Conservation (phyloP, 139 green algal genomes). For the Nannochloris sp. region DNA sequence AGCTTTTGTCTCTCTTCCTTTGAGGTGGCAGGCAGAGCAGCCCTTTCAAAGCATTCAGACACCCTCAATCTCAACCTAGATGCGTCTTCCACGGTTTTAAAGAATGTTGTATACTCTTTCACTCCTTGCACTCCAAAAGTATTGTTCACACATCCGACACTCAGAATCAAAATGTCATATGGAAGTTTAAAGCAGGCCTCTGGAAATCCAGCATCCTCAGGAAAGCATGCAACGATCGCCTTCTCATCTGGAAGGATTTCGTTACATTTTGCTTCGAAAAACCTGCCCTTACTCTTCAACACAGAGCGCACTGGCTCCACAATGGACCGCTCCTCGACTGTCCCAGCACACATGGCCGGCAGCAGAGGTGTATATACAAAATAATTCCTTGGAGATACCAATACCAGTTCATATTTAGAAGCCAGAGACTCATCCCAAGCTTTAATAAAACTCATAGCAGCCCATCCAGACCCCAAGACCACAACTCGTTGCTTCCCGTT, state of each 20-base stretch:
- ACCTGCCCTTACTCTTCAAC: conserved; percentile 52
- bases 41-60: conserved; percentile 83
- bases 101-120: conserved; percentile 72
- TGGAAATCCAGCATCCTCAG: conserved; percentile 59
- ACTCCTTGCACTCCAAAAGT: conserved; percentile 86
- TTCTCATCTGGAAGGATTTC: conserved; percentile 65
- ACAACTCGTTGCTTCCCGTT: conserved; percentile 54
- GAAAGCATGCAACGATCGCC: conserved; percentile 78
- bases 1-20: conserved; percentile 59
- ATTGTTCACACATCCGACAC: conserved; percentile 83
- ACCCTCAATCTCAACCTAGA: conserved; percentile 56
- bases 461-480: conserved; percentile 86
- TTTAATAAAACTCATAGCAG: conserved; percentile 73
- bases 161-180: conserved; percentile 79
- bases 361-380: conserved; percentile 97
- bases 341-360: conserved; percentile 76
- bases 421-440: conserved; percentile 23
- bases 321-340: conserved; percentile 86
- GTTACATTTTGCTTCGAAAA: conserved; percentile 76
- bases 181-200: conserved; percentile 77
- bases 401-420: conserved; percentile 28
- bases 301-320: conserved; percentile 77
- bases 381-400: conserved; percentile 79
- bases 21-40: conserved; percentile 55
- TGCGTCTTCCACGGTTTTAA: conserved; percentile 82